Conservation (phyloP, 306 rosid genomes). For the Inga oerstediana region DNA sequence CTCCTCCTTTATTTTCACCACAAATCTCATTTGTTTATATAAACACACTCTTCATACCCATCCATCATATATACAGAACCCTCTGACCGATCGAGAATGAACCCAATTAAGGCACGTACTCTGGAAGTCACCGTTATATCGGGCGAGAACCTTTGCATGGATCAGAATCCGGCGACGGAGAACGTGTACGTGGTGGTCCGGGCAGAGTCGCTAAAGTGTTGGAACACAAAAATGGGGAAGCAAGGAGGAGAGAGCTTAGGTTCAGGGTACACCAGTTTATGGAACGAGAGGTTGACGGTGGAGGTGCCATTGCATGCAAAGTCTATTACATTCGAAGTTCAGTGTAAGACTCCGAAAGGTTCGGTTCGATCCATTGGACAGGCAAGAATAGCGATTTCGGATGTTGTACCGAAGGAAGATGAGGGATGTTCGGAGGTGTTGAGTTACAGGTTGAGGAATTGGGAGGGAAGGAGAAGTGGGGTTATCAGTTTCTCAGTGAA, state of each 20-base stretch:
- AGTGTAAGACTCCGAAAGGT: conserved; percentile 37
- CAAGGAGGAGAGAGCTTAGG: conserved; percentile 23
- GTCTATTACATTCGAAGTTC: conserved; percentile 43
- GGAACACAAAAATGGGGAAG: conserved; percentile 35
- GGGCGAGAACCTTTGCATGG: conserved; percentile 41
- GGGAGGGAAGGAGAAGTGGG: conserved; percentile 50
- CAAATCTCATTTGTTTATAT: background rate
- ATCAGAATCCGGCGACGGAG: conserved; percentile 37
- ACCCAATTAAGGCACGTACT: conserved; percentile 10
- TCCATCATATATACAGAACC: background rate
- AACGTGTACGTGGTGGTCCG: conserved; percentile 45
- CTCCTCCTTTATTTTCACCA: background rate
- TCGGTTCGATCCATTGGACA: conserved; percentile 27
- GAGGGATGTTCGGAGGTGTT: conserved; percentile 41
- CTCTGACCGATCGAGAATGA: background rate
- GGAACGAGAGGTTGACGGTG: conserved; percentile 48
- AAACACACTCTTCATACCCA: background rate
- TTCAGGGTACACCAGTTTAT: conserved; percentile 28
- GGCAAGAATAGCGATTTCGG: conserved; percentile 44
- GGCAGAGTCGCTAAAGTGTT: conserved; percentile 29
- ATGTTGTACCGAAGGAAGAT: conserved; percentile 17
- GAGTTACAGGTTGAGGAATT: conserved; percentile 62
- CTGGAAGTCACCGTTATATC: conserved; percentile 58
- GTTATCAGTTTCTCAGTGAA: conserved; percentile 55
- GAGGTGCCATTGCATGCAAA: conserved; percentile 43